phyloP scores from a whole-genome alignment of 768 basidiomycete genomes.

The Dioszegia crocea region DNA sequence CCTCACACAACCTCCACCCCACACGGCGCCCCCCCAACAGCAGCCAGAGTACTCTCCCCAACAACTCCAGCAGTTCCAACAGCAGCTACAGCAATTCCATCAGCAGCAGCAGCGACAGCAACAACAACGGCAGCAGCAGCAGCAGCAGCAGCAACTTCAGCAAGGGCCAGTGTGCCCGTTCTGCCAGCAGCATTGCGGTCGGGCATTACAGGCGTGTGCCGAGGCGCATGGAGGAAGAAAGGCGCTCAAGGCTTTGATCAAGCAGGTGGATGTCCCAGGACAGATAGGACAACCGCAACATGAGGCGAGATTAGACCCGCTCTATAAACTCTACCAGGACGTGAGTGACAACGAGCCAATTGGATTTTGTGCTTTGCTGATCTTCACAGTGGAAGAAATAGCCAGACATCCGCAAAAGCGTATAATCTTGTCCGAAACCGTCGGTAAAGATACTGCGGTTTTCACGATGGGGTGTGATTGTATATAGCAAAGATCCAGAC shows the following conservation, averaged over 20 bases:
- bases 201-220: slow-evolving; percentile 10
- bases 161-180: slow-evolving; percentile 11
- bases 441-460: too few relatives aligned
- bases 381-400: slow-evolving; percentile 9
- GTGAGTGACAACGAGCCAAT: background rate
- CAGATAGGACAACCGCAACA: background rate
- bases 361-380: background rate
- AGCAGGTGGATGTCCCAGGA: background rate
- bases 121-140: too few relatives aligned
- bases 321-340: background rate
- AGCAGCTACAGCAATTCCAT: background rate
- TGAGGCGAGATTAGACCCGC: background rate
- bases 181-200: slow-evolving; percentile 14
- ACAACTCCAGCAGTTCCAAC: background rate
- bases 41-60: too few relatives aligned
- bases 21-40: too few relatives aligned
- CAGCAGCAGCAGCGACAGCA: background rate
- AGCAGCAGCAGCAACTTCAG: background rate
- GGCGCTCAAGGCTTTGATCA: slow-evolving; percentile 18
- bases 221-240: slow-evolving; percentile 16
- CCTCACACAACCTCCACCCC: too few relatives aligned
- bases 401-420: too few relatives aligned
- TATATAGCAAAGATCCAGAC: too few relatives aligned
- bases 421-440: too few relatives aligned
- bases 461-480: too few relatives aligned